Conservation (phyloP, 305 asterid genomes). For the Fraxinus dipetala region DNA sequence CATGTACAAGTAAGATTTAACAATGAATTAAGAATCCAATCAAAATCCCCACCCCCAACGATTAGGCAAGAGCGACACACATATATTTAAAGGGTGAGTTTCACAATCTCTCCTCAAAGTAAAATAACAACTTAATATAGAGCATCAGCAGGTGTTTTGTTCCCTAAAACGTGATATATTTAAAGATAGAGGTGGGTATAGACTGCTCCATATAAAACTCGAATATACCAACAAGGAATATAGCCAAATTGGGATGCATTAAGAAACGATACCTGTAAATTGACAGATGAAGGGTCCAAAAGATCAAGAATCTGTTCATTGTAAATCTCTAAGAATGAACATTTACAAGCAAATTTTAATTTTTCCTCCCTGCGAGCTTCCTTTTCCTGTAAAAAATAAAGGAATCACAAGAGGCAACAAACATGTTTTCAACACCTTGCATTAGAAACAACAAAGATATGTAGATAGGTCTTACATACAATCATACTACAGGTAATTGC, state of each 20-base stretch:
- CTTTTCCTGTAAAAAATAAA: constrained; percentile 57
- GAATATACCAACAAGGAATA: neutral
- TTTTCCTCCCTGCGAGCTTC: constrained; percentile 93
- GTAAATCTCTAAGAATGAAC: constrained; percentile 92
- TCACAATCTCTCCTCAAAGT: neutral
- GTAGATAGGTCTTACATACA: neutral
- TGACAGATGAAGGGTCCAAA: constrained; percentile 74
- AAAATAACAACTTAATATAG: neutral
- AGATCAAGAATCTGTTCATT: constrained; percentile 95
- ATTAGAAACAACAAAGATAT: neutral
- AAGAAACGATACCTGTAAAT: constrained; percentile 66
- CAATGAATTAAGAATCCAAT: constrained; percentile 3
- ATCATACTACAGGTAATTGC: neutral
- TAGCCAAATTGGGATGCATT: neutral
- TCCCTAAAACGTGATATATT: constrained; percentile 5
- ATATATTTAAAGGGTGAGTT: neutral
- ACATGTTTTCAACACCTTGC: neutral
- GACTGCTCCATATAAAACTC: neutral
- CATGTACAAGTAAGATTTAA: neutral
- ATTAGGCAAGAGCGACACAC: neutral
- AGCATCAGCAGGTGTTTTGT: constrained; percentile 12
- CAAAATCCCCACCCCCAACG: neutral
- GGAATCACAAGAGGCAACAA: constrained; percentile 16
- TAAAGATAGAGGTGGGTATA: neutral
- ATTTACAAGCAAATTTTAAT: constrained; percentile 69